These are phyloP conservation scores for Diaporthe aspalathi DNA, from an alignment of 2,329 filamentous ascomycete species.

Conservation along the genomic window DNA sequence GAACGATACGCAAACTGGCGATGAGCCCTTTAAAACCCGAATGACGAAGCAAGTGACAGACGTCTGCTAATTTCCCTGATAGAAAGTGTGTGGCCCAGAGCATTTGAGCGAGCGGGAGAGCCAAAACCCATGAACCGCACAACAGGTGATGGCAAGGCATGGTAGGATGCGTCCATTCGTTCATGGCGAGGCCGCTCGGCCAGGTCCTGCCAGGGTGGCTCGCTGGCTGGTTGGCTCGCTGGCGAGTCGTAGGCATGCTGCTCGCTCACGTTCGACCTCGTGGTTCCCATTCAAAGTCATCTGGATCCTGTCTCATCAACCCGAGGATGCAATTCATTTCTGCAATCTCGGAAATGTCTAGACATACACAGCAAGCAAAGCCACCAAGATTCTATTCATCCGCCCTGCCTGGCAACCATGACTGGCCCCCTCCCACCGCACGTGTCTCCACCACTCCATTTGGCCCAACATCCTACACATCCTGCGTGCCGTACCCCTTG, in stretches of 20 bases:
- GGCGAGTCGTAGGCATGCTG: background rate
- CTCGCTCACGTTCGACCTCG: background rate
- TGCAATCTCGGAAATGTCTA: slow-evolving; percentile 7
- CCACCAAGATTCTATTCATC: too few species aligned
- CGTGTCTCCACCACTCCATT: background rate
- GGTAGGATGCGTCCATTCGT: too few species aligned
- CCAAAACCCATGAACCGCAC: too few species aligned
- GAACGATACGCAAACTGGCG: too few species aligned
- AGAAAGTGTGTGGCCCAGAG: too few species aligned
- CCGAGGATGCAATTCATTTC: slow-evolving; percentile 12
- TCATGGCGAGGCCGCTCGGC: background rate
- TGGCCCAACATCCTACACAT: slow-evolving; percentile 54
- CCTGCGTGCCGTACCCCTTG: slow-evolving; percentile 93
- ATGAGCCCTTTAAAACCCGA: too few species aligned
- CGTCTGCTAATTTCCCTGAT: too few species aligned
- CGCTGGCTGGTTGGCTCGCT: background rate
- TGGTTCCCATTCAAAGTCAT: background rate
- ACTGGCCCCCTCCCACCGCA: too few species aligned
- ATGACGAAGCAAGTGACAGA: too few species aligned
- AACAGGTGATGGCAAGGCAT: too few species aligned
- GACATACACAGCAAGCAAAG: background rate
- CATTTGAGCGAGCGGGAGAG: too few species aligned
- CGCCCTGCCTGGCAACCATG: background rate
- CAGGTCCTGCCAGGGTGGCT: background rate
- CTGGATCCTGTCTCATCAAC: background rate